Conservation (phyloP, 2,329 filamentous ascomycete species). For the Pseudocercospora cruenta region DNA sequence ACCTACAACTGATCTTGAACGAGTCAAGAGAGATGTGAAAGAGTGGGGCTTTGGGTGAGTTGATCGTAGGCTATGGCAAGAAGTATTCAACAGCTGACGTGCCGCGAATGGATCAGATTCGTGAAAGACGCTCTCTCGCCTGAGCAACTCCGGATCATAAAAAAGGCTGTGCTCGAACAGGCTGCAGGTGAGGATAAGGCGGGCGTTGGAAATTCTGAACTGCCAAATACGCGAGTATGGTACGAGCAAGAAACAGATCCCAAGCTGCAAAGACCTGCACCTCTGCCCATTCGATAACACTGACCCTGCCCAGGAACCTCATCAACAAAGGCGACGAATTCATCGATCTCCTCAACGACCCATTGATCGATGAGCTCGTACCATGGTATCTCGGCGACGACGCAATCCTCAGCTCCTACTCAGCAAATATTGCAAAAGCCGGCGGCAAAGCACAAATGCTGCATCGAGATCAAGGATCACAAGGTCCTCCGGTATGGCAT, state of each 20-base stretch:
- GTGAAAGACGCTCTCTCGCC: not conserved
- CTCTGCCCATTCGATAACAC: not conserved
- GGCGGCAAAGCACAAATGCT: not conserved
- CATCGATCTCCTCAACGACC: constrained; percentile 5
- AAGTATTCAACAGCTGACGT: too few species aligned
- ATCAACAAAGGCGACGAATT: constrained; percentile 8
- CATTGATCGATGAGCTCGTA: not conserved
- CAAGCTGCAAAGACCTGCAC: not conserved
- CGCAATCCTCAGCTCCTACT: not conserved
- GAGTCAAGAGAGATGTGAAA: constrained; percentile 5
- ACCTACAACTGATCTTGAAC: constrained; percentile 3
- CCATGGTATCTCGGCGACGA: constrained; percentile 5
- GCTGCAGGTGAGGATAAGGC: constrained; percentile 6
- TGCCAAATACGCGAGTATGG: constrained; percentile 3
- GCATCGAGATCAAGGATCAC: constrained; percentile 5
- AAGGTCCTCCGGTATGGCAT: constrained; percentile 2
- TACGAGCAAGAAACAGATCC: not conserved
- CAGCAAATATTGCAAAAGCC: not conserved
- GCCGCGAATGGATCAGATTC: not conserved
- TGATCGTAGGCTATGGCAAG: not conserved
- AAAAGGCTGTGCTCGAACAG: constrained; percentile 1
- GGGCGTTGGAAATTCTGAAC: not conserved
- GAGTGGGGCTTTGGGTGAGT: constrained; percentile 7
- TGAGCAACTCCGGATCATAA: not conserved
- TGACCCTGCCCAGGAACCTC: not conserved